Base-by-base conservation (phyloP, 345 rosid genomes). In the Capsella bursapastoris region DNA sequence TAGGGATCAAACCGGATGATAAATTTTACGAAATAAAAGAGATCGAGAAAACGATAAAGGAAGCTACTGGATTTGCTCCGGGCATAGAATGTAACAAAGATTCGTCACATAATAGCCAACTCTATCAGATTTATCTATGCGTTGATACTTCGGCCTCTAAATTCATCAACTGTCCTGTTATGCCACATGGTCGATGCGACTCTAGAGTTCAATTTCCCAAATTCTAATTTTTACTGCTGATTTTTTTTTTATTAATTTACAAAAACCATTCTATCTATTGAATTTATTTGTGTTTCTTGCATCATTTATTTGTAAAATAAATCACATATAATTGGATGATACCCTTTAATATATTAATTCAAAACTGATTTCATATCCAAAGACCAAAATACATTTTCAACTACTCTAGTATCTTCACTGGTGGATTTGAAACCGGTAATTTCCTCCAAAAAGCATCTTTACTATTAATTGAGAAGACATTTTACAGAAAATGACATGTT, bases 41-140 rank as follows among this genome's bases (percentile, higher is more conserved):
- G 22, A 79, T 91, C 16, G 82, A 57, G 59, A 83, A 79, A 45
- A 83, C 93, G 2, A 87, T 91, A 8, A 76, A 82, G 60, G 83
- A 76, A 61, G 83, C 56, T 0, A 75, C 68, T 4, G 96, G 96
- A 11, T 84, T 70, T 49, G 71, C 81, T 47, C 85, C 96, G 0
- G 92, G 90, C 1, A 69, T 94, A 41, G 89, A 87, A 27, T 94
- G 97, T 84, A 94, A 94, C 48, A 51, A 80, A 2, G 97, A 89
- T 66, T 27, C 83, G 2, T 75, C 82, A 0, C 82, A 60, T 8
- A 82, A 89, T 58, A 83, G 83, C 50, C 98, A 91, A 76, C 85
- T 94, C 10, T 87, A 53, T 60, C 91, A 89, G 77, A 67, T 94
- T 64, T 94, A 82, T 74, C 14, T 89, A 71, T 91, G 98, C 16